phyloP scores from a whole-genome alignment of 495 filamentous ascomycete genomes.

The Trichoderma asperelloides region DNA sequence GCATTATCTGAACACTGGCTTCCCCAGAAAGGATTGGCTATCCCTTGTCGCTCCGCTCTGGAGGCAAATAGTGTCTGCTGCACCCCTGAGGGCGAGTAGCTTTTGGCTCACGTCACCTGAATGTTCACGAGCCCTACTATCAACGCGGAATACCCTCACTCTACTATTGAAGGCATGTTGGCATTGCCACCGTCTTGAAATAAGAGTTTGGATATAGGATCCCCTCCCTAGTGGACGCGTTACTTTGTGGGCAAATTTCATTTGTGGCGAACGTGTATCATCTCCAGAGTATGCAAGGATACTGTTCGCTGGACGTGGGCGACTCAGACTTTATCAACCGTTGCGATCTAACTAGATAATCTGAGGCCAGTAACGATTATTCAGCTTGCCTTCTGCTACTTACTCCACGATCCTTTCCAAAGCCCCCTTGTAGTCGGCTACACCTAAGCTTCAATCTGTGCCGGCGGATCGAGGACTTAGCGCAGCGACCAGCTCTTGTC shows the following conservation, averaged over 20 bases:
- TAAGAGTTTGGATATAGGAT: not conserved
- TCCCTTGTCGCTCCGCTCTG: slow-evolving; percentile 3
- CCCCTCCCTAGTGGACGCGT: not conserved
- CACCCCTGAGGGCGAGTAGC: slow-evolving; percentile 2
- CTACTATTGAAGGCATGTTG: not conserved
- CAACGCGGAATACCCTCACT: not conserved
- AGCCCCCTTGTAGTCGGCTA: not conserved
- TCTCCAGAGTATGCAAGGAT: not conserved
- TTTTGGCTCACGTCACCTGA: slow-evolving; percentile 1
- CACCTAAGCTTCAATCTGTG: not conserved
- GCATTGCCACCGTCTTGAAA: not conserved
- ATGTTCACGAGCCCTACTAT: not conserved
- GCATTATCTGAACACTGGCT: not conserved
- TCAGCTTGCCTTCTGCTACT: not conserved
- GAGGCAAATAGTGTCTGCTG: slow-evolving; percentile 1
- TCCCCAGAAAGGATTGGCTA: not conserved
- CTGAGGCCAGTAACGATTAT: not conserved
- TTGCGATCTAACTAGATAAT: not conserved
- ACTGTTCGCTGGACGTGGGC: not conserved
- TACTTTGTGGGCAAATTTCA: not conserved
- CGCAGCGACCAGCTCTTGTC: not conserved
- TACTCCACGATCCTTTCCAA: not conserved
- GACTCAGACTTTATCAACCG: not conserved
- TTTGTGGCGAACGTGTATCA: not conserved
- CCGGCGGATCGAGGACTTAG: not conserved